phyloP scores from a whole-genome alignment of 192 early-diverging fungal species.

The Coemansia sp. region DNA sequence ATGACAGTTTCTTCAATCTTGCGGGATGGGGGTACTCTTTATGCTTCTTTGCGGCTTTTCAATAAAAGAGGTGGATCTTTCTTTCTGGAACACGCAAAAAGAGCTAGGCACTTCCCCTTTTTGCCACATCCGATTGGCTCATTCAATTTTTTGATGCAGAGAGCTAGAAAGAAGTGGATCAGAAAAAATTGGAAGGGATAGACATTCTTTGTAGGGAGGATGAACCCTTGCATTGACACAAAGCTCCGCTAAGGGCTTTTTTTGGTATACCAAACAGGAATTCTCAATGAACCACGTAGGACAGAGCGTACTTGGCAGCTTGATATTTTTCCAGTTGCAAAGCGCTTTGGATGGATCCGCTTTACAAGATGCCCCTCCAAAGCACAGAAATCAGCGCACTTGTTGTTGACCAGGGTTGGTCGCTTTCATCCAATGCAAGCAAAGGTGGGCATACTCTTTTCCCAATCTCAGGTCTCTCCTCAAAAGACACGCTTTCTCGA shows the following conservation, averaged over 20 bases:
- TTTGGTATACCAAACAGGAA: not conserved
- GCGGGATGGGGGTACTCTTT: not conserved
- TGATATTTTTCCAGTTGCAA: not conserved
- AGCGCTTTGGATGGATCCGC: not conserved
- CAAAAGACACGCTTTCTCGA: too few species aligned
- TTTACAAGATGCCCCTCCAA: not conserved
- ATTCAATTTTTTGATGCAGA: not conserved
- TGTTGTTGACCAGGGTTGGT: not conserved
- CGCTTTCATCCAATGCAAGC: not conserved
- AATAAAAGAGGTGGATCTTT: not conserved
- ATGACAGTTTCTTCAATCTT: not conserved
- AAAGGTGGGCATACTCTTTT: too few species aligned
- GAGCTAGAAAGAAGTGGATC: not conserved
- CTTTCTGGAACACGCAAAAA: not conserved
- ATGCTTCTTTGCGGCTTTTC: not conserved
- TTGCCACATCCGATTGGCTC: not conserved
- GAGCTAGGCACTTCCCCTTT: not conserved
- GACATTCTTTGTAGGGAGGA: not conserved
- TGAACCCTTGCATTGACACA: not conserved
- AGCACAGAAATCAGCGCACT: not conserved
- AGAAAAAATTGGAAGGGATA: not conserved
- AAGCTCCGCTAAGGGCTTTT: not conserved
- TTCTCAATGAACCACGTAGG: not conserved
- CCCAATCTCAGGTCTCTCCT: too few species aligned
- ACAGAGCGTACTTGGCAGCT: not conserved